Conservation (phyloP, 805 yeast genomes). For the Candida berthetii region DNA sequence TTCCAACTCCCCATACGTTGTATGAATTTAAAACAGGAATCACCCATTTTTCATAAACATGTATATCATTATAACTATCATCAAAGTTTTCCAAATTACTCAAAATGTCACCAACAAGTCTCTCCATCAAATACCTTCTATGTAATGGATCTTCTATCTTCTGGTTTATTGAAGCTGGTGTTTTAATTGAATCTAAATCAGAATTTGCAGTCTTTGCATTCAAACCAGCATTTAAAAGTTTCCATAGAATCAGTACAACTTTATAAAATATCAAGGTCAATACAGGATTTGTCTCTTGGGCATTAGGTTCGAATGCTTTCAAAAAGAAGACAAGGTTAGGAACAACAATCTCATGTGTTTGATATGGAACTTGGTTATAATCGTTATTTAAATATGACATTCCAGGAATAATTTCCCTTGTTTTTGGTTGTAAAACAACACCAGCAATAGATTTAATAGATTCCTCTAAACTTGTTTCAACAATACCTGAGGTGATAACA, state of each 20-base stretch:
- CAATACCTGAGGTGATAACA: not conserved
- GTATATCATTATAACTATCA: not conserved
- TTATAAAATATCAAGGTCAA: not conserved
- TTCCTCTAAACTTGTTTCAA: not conserved
- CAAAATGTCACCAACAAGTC: not conserved
- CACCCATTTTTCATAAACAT: not conserved
- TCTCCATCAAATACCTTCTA: not conserved
- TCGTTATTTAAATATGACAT: too few species aligned
- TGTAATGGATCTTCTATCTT: not conserved
- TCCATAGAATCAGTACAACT: not conserved
- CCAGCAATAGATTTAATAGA: not conserved
- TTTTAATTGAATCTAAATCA: not conserved
- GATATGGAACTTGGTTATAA: not conserved
- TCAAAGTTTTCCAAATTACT: not conserved
- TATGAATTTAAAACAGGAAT: not conserved
- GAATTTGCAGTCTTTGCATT: not conserved
- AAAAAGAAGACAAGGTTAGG: not conserved
- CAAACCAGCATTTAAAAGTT: not conserved
- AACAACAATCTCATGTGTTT: not conserved
- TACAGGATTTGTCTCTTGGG: not conserved
- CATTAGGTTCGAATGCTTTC: too few species aligned
- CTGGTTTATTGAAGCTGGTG: not conserved
- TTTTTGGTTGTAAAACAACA: too few species aligned
- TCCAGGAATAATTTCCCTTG: too few species aligned
- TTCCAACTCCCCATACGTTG: not conserved